Conservation (phyloP, 371 early-diverging fungal species). For the Mortierella sp. region DNA sequence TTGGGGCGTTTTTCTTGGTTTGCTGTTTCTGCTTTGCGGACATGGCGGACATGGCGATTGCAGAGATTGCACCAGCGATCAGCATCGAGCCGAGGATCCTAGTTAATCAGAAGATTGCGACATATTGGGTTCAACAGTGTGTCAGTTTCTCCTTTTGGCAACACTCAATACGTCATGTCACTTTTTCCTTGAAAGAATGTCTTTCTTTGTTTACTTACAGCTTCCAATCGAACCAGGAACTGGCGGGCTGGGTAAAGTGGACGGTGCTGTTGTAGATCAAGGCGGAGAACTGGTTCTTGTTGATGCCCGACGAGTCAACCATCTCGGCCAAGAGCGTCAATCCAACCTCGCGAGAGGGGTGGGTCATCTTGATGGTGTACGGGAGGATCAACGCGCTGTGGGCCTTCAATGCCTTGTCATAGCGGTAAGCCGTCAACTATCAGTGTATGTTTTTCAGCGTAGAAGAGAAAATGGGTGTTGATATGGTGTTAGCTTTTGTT, state of each 20-base stretch:
- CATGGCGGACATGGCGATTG: neutral
- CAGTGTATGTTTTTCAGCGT: neutral
- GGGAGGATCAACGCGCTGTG: constrained; percentile 15
- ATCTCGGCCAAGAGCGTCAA: neutral
- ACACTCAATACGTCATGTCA: no score
- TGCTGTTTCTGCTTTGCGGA: neutral
- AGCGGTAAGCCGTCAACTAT: constrained; percentile 9
- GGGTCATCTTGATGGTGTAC: constrained; percentile 8
- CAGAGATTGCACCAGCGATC: neutral
- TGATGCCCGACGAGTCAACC: neutral
- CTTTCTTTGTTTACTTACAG: neutral
- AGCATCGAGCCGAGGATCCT: constrained; percentile 7
- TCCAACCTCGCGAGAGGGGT: neutral
- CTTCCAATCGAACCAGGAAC: constrained; percentile 3
- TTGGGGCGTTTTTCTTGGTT: neutral
- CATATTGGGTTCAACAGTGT: neutral
- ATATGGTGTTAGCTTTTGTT: neutral
- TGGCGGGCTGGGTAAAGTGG: constrained; percentile 14
- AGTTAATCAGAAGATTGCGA: neutral
- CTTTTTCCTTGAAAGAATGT: no score
- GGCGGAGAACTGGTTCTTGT: neutral
- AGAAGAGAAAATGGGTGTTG: neutral
- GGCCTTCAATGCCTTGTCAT: constrained; percentile 12
- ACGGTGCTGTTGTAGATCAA: constrained; percentile 22
- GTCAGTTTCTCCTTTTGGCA: no score